Base-by-base conservation (phyloP, 2,329 filamentous ascomycete species). In the Dothideomycetes sp. region DNA sequence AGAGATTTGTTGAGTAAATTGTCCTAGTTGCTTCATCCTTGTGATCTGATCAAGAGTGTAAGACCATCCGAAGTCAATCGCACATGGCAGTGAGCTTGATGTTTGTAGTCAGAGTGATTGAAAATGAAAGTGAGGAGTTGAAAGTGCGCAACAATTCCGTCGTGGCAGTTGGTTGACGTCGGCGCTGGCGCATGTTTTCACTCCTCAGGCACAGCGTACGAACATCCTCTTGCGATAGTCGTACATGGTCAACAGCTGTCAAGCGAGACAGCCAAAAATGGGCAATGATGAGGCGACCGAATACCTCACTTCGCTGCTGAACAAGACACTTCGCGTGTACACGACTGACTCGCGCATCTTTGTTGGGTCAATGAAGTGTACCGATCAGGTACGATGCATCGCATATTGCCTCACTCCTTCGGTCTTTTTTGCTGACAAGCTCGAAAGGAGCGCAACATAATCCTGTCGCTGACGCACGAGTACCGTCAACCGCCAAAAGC, bases 291-390 rank as follows among this genome's bases (percentile, higher is more conserved):
- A 53, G 18, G 51, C 53, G 4, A 42, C 47, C 1, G 44, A 45
- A n/a, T 61, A 54, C 46, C 53, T 62, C 15, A 44, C 47, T 4
- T 43, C 45, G n/a, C 50, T 60, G 28, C 45, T 62, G 12, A 60
- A 61, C 60, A 84, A 84, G 59, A 84, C 77, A 27, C 65, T 96
- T 23, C 80, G 87, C 44, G 67, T 96, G 41, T 76, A 83, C 52
- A 84, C 82, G 11, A 84, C 78, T 4, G 89, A 96, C 58, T 78
- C 76, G 12, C 84, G 91, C 45, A 79, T 94, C 60, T 98, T 96
- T 61, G 77, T 87, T 41, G 91, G 91, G 15, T 73, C 79, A 48
- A 84, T 98, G 65, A 95, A 93, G 64, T 98, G 91, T 67, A 95
- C 88, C 20, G 91, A 98, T 67, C 78, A 82, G 45, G 87, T 93